A percentile compares a stretch with the other conserved stretches of the same genome.
These are phyloP conservation scores for Plantago coronopus DNA, from an alignment of 305 asterid genomes.

Conservation along the genomic window DNA sequence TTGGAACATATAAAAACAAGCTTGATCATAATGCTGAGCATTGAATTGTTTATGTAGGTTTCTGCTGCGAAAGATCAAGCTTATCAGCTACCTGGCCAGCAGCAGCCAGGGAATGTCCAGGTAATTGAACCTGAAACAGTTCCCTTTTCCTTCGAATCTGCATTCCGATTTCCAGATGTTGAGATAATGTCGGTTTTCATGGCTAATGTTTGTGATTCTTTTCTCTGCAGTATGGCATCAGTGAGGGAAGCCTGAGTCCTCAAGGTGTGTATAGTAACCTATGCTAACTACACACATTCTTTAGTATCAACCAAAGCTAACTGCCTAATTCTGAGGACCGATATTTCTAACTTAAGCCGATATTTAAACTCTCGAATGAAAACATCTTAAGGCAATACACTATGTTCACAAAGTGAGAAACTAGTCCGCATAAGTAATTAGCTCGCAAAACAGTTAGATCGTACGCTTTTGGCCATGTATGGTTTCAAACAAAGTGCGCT, in stretches of 20 bases:
- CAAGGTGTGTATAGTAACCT: constrained; percentile 32
- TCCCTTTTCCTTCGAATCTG: not conserved
- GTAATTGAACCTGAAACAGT: constrained; percentile 26
- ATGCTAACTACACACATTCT: not conserved
- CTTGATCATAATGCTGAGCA: not conserved
- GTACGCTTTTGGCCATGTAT: too few species aligned
- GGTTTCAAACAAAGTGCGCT: too few species aligned
- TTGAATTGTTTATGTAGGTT: constrained; percentile 27
- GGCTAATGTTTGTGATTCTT: constrained; percentile 18
- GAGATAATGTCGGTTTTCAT: not conserved
- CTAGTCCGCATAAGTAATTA: too few species aligned
- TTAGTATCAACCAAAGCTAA: not conserved
- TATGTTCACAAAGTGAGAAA: too few species aligned
- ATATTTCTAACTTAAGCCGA: not conserved
- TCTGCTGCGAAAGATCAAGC: constrained; percentile 23
- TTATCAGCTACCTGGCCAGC: constrained; percentile 19
- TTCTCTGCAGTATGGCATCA: constrained; percentile 40
- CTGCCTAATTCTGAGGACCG: not conserved
- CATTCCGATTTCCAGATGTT: not conserved
- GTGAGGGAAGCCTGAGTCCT: constrained; percentile 50
- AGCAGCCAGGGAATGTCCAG: constrained; percentile 26
- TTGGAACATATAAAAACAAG: not conserved
- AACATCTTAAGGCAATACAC: too few species aligned
- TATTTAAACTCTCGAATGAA: not conserved
- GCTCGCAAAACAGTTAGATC: too few species aligned